Percentiles rank a stretch among this genome's conserved stretches.
phyloP scores from a whole-genome alignment of 768 basidiomycete species.

The Termitomyces sp. region DNA sequence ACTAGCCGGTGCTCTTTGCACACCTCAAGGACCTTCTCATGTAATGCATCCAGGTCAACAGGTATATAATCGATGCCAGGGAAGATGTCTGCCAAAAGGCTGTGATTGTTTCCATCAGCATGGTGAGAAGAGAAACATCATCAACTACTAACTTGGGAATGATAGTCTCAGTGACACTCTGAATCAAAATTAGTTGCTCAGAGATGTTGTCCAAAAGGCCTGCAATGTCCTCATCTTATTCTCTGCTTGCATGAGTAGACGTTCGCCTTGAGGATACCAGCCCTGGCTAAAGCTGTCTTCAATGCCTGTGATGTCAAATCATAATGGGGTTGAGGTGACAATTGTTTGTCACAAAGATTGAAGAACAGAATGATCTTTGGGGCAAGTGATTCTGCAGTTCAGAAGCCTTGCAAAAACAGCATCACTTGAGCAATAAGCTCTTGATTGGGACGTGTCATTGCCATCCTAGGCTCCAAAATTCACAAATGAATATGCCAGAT shows the following conservation, averaged over 20 bases:
- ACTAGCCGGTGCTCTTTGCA: slow-evolving; percentile 86
- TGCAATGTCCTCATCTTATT: slow-evolving; percentile 39
- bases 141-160: slow-evolving; percentile 97
- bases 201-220: slow-evolving; percentile 71
- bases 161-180: slow-evolving; percentile 98
- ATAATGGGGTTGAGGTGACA: slow-evolving; percentile 97
- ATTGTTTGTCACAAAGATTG: slow-evolving; percentile 95
- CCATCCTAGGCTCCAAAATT: slow-evolving; percentile 63
- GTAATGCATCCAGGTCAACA: slow-evolving; percentile 82
- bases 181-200: slow-evolving; percentile 96
- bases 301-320: slow-evolving; percentile 98
- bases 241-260: slow-evolving; percentile 55
- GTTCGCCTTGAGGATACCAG: slow-evolving; percentile 96
- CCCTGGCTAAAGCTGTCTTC: slow-evolving; percentile 94
- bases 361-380: slow-evolving; percentile 99
- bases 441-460: slow-evolving; percentile 97
- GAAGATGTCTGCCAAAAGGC: slow-evolving; percentile 94
- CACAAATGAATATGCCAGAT: slow-evolving; percentile 9
- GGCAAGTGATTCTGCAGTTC: slow-evolving; percentile 95
- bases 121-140: slow-evolving; percentile 91
- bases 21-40: slow-evolving; percentile 82
- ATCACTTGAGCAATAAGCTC: slow-evolving; percentile 99
- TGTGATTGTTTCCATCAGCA: slow-evolving; percentile 30
- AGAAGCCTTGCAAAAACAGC: slow-evolving; percentile 99
- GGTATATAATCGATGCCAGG: slow-evolving; percentile 92